These are phyloP conservation scores for Cymbopogon flexuosus DNA, from an alignment of 202 grass and related monocot genomes.

Conservation along the genomic window DNA sequence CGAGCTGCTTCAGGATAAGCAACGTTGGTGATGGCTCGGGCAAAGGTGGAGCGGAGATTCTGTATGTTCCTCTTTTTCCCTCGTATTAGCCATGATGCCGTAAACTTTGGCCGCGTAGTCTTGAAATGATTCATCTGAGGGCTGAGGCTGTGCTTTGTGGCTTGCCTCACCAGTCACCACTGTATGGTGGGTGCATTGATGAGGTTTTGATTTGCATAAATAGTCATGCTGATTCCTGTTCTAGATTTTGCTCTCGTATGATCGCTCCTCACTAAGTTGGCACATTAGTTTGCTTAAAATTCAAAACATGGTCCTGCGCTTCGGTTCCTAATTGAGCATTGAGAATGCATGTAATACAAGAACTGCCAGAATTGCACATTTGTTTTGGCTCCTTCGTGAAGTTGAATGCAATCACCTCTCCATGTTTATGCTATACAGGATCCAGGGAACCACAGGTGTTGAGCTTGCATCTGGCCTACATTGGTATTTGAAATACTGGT, in stretches of 20 bases:
- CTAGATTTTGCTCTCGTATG: background rate
- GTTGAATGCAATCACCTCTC: background rate
- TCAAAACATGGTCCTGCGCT: background rate
- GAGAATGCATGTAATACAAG: background rate
- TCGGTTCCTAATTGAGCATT: background rate
- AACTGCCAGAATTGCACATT: background rate
- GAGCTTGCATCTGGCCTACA: constrained; percentile 87
- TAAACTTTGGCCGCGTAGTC: background rate
- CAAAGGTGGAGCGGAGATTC: constrained; percentile 54
- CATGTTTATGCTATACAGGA: constrained; percentile 44
- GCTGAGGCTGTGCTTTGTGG: background rate
- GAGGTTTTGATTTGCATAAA: background rate
- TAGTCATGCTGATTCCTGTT: background rate
- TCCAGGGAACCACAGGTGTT: constrained; percentile 74
- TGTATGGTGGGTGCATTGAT: background rate
- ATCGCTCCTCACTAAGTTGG: background rate
- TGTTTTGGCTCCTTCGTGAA: background rate
- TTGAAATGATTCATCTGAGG: background rate
- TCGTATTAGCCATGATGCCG: background rate
- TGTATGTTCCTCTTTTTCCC: constrained; percentile 40
- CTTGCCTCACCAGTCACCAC: background rate
- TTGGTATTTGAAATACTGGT: constrained; percentile 95
- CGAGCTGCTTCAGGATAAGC: constrained; percentile 73
- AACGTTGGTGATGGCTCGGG: constrained; percentile 36
- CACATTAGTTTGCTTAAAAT: background rate